Percentiles rank a stretch among this genome's conserved stretches.
Conservation (phyloP, 2,329 filamentous ascomycete species). For the Venturiaceae sp. region DNA sequence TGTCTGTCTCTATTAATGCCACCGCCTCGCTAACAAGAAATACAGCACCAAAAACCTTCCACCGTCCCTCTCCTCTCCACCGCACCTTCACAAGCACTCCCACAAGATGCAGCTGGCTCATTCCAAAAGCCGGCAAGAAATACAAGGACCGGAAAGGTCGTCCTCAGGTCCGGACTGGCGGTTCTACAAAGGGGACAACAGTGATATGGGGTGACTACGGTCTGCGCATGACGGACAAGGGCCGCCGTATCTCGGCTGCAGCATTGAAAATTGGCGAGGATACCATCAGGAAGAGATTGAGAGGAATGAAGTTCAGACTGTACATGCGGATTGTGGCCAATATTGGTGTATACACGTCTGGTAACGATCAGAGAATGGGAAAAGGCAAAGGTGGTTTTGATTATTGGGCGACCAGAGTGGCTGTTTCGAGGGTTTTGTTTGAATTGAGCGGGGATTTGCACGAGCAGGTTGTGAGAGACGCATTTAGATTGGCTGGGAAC, state of each 20-base stretch:
- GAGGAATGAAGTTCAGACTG: slow-evolving; percentile 84
- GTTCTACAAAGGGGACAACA: slow-evolving; percentile 84
- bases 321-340: slow-evolving; percentile 90
- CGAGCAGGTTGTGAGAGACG: slow-evolving; percentile 89
- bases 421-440: slow-evolving; percentile 85
- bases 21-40: neutral
- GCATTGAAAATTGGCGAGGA: slow-evolving; percentile 89
- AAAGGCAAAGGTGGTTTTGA: slow-evolving; percentile 98
- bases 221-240: slow-evolving; percentile 84
- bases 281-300: slow-evolving; percentile 77
- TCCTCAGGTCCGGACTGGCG: slow-evolving; percentile 79
- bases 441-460: slow-evolving; percentile 87
- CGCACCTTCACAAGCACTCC: slow-evolving; percentile 67
- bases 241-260: slow-evolving; percentile 77
- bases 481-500: slow-evolving; percentile 85
- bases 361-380: slow-evolving; percentile 97
- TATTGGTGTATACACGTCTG: slow-evolving; percentile 89
- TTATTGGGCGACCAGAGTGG: slow-evolving; percentile 85
- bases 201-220: slow-evolving; percentile 96
- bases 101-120: slow-evolving; percentile 61
- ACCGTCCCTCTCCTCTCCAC: slow-evolving; percentile 10
- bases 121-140: slow-evolving; percentile 68
- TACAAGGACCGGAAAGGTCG: slow-evolving; percentile 86
- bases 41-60: slow-evolving; percentile 1
- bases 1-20: no score